phyloP scores from a whole-genome alignment of 2,329 filamentous ascomycete genomes.

The Exophiala xenobiotica region DNA sequence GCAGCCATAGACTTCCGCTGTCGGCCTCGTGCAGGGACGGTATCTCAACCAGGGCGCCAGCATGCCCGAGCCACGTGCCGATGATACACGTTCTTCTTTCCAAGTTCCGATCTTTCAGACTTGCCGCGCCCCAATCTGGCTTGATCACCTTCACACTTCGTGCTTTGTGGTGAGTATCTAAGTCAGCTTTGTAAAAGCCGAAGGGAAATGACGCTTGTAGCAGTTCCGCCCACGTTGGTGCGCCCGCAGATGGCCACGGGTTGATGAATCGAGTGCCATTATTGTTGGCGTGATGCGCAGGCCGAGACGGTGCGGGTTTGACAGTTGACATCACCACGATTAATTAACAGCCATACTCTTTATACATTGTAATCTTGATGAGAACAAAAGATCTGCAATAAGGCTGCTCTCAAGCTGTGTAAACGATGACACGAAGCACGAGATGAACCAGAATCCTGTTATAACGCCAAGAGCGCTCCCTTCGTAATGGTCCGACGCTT shows the following conservation, averaged over 20 bases:
- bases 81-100: constrained; percentile 8
- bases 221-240: constrained; percentile 19
- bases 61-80: constrained; percentile 22
- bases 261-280: constrained; percentile 18
- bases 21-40: constrained; percentile 5
- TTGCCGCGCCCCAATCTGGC: constrained; percentile 17
- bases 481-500: too few relatives aligned
- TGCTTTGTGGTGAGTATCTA: constrained; percentile 10
- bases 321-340: neutral
- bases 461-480: too few relatives aligned
- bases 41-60: constrained; percentile 19
- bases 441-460: too few relatives aligned
- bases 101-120: constrained; percentile 3
- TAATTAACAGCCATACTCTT: neutral
- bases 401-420: too few relatives aligned
- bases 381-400: too few relatives aligned
- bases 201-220: constrained; percentile 13
- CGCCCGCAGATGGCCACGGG: constrained; percentile 19
- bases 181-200: constrained; percentile 10
- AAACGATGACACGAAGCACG: too few relatives aligned
- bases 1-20: constrained; percentile 10
- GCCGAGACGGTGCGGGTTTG: constrained; percentile 7
- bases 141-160: constrained; percentile 16
- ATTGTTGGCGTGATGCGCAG: constrained; percentile 22
- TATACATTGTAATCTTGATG: too few relatives aligned